phyloP scores from a whole-genome alignment of 2,329 filamentous ascomycete species.

The Aspergillus transmontanensis region DNA sequence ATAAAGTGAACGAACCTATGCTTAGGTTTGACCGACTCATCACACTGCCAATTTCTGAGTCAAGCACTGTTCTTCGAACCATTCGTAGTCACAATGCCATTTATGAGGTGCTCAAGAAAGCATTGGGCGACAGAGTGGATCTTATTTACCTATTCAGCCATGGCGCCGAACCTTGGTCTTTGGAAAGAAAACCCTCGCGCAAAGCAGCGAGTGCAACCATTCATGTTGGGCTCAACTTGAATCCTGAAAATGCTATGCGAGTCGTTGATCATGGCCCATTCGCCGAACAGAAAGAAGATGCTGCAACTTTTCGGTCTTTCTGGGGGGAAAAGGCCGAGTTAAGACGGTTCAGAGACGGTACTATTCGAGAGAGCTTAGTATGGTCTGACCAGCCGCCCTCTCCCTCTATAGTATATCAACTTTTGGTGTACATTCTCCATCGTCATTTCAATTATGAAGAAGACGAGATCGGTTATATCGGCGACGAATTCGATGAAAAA shows the following conservation, averaged over 20 bases:
- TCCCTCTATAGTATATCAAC: conserved; percentile 73
- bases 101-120: conserved; percentile 67
- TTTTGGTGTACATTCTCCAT: conserved; percentile 70
- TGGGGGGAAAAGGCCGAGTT: conserved; percentile 95
- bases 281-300: conserved; percentile 81
- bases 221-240: conserved; percentile 69
- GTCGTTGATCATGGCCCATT: conserved; percentile 85
- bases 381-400: conserved; percentile 70
- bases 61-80: conserved; percentile 29
- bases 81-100: conserved; percentile 46
- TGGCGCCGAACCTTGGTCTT: conserved; percentile 48
- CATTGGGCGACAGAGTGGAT: conserved; percentile 73
- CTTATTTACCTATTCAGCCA: conserved; percentile 63
- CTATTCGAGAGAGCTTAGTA: conserved; percentile 86
- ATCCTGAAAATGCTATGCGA: conserved; percentile 71
- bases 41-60: conserved; percentile 32
- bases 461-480: conserved; percentile 56
- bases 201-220: conserved; percentile 43
- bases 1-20: conserved; percentile 54
- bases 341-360: conserved; percentile 91
- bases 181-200: conserved; percentile 43
- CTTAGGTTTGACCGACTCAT: conserved; percentile 60
- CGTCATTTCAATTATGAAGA: conserved; percentile 67
- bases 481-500: conserved; percentile 51
- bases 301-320: conserved; percentile 80